Evolutionary conservation across 106 monocot species (phyloP), one percentile per base, ranked within the genome.

Genomic region (Triglochin maritima): DNA sequence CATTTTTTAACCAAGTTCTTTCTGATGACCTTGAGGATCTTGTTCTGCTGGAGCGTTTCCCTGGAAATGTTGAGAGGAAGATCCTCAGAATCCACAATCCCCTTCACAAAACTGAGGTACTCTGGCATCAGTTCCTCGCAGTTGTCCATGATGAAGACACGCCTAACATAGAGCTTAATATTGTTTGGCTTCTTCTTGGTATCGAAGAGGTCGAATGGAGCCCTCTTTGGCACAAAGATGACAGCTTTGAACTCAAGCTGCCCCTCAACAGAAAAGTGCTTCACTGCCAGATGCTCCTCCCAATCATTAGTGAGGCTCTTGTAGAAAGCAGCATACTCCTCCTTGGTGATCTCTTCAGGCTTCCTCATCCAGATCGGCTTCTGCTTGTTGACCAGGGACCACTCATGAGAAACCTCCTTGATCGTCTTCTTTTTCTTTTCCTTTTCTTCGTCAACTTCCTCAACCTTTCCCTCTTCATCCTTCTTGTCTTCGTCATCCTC

Each of bases 371-470:
- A 73, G 55, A 73, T 73, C 13, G 72, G 72, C 14, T 73, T 73
- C 55, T 73, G 72, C 72, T 73, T 73, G 72, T 73, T 73, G 6
- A 73, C 63, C 56, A 56, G 16, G 0, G 63, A 7, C 72, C 72
- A 73, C 47, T 69, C 69, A 14, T 69, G 57, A 7, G 69, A 69
- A 4, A 69, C 57, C 17, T 69, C 69, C 69, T 64, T 73, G 46
- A 73, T 73, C 64, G 65, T 78, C 71, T 78, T 78, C 50, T 78
- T 70, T 29, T 71, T 71, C 46, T 71, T 63, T 13, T 78, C 63
- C 43, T 78, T 66, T 46, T 71, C 66, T 3, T 71, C 77, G 14
- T 71, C 65, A 45, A 71, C 71, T 8, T 77, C 71, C 57, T 62
- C 77, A 14, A 64, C 56, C 50, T 70, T 53, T 3, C 63, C 77